Base-by-base conservation (phyloP, 2,329 filamentous ascomycete genomes). In the Ceratocystiopsis minuta region DNA sequence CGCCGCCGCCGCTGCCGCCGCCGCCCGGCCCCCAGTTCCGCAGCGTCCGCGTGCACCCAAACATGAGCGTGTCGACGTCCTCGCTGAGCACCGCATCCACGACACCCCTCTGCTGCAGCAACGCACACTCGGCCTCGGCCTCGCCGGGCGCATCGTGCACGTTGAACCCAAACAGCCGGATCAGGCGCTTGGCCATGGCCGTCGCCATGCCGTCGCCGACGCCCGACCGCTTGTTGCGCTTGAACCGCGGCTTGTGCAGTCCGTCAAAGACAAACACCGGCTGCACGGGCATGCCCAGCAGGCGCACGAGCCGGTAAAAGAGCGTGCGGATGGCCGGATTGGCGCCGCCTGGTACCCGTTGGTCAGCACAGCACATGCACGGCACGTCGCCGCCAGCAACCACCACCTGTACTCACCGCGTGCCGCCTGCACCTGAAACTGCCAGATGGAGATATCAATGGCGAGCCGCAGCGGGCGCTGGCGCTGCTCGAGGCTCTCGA, bases 51-150 rank as follows among this genome's bases (percentile, higher is more conserved):
- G 72, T 77, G 48, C 85, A 90, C 1, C 90, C 90, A 61, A 96
- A 96, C 88, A 96, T 96, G 52, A 96, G 72, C 2, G 88, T 90
- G 56, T 98, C 90, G 36, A 95, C 86, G 64, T 98, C 90, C 57
- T 98, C 87, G 57, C 84, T 95, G 51, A 98, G 66, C 2, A 96
- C 90, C 0, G 84, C 88, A 57, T 98, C 90, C 1, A 94, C 87
- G 10, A 94, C 65, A 1, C 85, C 86, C 37, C 78, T 70, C 45
- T 70, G 68, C 54, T 98, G 87, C 3, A 98, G 60, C 15, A 90
- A 62, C 0, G 90, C 90, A 50, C 90, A 98, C 60, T 98, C 90
- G 1, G 90, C 90, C 57, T 98, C 90, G 3, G 88, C 90, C 56
- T 98, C 90, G 11, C 90, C 90, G 0, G 88, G 90, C 6, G 90